Percentiles rank a stretch among this genome's conserved stretches.
These are phyloP conservation scores for Apiosordaria backusii DNA, from an alignment of 495 filamentous ascomycete species.

Conservation along the genomic window DNA sequence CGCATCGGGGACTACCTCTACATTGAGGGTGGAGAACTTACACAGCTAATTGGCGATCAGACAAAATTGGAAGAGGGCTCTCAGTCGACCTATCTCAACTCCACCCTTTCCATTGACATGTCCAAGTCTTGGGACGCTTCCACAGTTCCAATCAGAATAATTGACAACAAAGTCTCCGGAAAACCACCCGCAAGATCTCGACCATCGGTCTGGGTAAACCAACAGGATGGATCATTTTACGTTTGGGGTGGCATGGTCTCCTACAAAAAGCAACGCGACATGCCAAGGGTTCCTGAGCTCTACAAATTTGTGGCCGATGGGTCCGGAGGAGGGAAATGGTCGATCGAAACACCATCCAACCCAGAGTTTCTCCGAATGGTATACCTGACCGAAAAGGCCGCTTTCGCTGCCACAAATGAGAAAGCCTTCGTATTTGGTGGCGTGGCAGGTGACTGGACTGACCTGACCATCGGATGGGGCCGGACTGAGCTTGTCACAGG, in stretches of 20 bases:
- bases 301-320: constrained; percentile 23
- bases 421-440: constrained; percentile 22
- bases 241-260: constrained; percentile 35
- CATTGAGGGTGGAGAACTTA: constrained; percentile 17
- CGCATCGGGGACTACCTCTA: constrained; percentile 12
- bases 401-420: constrained; percentile 3
- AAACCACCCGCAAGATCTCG: constrained; percentile 20
- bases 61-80: background rate
- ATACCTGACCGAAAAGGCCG: constrained; percentile 5
- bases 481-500: constrained; percentile 15
- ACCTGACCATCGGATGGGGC: background rate
- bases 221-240: constrained; percentile 28
- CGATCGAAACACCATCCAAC: constrained; percentile 11
- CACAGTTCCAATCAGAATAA: constrained; percentile 26
- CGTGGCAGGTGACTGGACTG: constrained; percentile 11
- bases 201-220: constrained; percentile 31
- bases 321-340: constrained; percentile 37
- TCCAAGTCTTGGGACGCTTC: constrained; percentile 35
- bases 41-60: constrained; percentile 5
- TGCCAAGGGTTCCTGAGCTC: constrained; percentile 28
- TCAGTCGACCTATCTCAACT: constrained; percentile 12
- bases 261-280: constrained; percentile 18
- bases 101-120: constrained; percentile 38
- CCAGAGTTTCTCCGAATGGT: constrained; percentile 8
- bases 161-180: constrained; percentile 25